Evolutionary conservation across 1,139 yeast genomes (phyloP).

Genomic region (Sugiyamaella sp.): DNA sequence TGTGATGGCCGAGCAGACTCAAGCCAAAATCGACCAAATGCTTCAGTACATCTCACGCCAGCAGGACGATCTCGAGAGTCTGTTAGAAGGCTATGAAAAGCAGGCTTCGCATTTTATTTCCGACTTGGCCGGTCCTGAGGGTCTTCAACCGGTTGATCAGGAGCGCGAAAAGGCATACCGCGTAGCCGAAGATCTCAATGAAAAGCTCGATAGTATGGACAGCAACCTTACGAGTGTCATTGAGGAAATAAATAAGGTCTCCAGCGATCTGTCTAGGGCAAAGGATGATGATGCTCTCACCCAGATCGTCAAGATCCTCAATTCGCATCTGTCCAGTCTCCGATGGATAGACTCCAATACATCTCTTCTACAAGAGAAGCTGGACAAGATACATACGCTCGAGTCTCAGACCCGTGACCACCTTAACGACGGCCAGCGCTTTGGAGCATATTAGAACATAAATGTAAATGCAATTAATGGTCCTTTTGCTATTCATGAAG

Average conservation of each 20-base stretch:
- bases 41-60: conserved; percentile 85
- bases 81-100: conserved; percentile 81
- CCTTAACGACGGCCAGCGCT: conserved; percentile 7
- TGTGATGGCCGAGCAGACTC: conserved; percentile 80
- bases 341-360: conserved; percentile 84
- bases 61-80: conserved; percentile 84
- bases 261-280: conserved; percentile 75
- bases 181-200: conserved; percentile 84
- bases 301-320: conserved; percentile 73
- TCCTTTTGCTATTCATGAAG: no score
- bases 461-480: no score
- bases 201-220: conserved; percentile 76
- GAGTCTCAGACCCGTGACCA: conserved; percentile 17
- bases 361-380: conserved; percentile 63
- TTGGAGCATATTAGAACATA: conserved; percentile 4
- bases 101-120: conserved; percentile 63
- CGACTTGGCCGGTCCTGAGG: conserved; percentile 42
- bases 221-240: conserved; percentile 75
- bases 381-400: conserved; percentile 11
- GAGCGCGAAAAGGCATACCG: conserved; percentile 89
- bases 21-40: conserved; percentile 83
- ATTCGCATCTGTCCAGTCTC: conserved; percentile 86
- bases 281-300: conserved; percentile 57
- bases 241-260: conserved; percentile 82
- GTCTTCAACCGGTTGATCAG: conserved; percentile 61